Conservation (phyloP, 495 filamentous ascomycete genomes). For the Aspergillus cavernicola region DNA sequence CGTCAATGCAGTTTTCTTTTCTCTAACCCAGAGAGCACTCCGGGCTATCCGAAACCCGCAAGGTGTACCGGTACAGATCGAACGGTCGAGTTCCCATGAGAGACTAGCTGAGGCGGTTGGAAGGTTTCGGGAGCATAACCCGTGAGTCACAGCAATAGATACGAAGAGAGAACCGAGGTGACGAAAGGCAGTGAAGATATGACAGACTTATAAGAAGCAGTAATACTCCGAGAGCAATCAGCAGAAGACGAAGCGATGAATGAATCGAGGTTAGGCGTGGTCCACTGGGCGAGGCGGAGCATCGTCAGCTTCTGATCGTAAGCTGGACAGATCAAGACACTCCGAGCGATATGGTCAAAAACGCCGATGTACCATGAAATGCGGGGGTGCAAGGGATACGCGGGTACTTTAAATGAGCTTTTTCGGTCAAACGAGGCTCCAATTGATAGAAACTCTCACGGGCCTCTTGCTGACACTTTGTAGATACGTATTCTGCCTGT, state of each 20-base stretch:
- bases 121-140: conserved; percentile 25
- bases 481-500: neutral
- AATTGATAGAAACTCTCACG: neutral
- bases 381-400: too few relatives aligned
- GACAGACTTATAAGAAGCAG: neutral
- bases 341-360: neutral
- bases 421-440: neutral
- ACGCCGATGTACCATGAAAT: neutral
- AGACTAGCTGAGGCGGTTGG: conserved; percentile 11
- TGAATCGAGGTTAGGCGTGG: conserved; percentile 3
- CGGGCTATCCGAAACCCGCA: conserved; percentile 20
- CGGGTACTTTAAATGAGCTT: too few relatives aligned
- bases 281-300: conserved; percentile 23
- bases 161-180: conserved; percentile 6
- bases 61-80: conserved; percentile 16
- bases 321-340: neutral
- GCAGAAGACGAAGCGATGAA: neutral
- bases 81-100: conserved; percentile 33
- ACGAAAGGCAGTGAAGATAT: conserved; percentile 5
- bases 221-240: neutral
- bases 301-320: conserved; percentile 9
- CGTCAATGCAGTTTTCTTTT: conserved; percentile 4
- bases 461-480: neutral
- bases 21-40: conserved; percentile 11
- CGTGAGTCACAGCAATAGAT: conserved; percentile 1